phyloP scores from a whole-genome alignment of 139 green algal genomes.

The Closterium sp. region DNA sequence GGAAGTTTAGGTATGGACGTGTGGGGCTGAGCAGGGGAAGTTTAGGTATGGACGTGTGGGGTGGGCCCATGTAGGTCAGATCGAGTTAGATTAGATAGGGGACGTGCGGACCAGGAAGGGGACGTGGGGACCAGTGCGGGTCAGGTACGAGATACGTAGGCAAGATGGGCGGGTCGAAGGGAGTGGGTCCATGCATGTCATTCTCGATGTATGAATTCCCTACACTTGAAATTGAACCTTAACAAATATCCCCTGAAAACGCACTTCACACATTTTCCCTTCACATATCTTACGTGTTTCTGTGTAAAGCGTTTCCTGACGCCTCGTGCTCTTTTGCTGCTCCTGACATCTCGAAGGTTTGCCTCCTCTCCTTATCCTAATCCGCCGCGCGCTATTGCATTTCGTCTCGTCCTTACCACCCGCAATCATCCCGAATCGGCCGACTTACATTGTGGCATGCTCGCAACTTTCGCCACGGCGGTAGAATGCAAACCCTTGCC shows the following conservation, averaged over 20 bases:
- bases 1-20: too few species aligned
- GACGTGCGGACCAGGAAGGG: too few species aligned
- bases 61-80: too few species aligned
- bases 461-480: neutral
- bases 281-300: neutral
- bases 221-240: neutral
- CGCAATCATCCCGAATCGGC: neutral
- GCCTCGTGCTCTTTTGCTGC: neutral
- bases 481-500: neutral
- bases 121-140: neutral
- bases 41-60: too few species aligned
- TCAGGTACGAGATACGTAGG: neutral
- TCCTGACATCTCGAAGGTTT: too few species aligned
- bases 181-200: neutral
- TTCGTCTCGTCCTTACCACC: neutral
- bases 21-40: too few species aligned
- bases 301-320: neutral
- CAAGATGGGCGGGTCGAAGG: neutral
- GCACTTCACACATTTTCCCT: neutral
- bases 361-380: too few species aligned
- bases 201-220: neutral
- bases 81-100: too few species aligned
- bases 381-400: too few species aligned
- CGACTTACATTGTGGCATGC: neutral
- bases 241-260: too few species aligned